Base-by-base conservation (phyloP, 1,284 basidiomycete genomes). In the Trichosporon faecale region DNA sequence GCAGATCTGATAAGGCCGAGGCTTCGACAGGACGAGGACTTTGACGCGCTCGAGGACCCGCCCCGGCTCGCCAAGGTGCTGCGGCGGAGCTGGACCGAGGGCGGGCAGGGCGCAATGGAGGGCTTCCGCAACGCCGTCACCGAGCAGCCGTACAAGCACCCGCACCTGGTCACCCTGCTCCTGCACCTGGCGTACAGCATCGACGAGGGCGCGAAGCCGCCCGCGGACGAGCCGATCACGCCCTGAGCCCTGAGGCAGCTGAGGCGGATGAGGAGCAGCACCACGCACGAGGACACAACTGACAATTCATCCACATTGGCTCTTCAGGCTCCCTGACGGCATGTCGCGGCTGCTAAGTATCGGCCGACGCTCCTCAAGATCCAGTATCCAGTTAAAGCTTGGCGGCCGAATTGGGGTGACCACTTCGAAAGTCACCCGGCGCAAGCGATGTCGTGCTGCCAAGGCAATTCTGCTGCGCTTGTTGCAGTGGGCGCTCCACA, bases 121-220 rank as follows among this genome's bases (percentile, higher is more conserved):
- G 90, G 89, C 6, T 88, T 94, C 81, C 88, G 91, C 68, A 86
- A 90, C 82, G 91, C 90, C 31, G 88, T 95, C 64, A 93, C 91
- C 0, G 93, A 97, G 82, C 90, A 95, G 76, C 94, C 94, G 0
- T 94, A 89, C 85, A 98, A 98, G 85, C 91, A 92, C 64, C 91
- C 92, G 0, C 91, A 90, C 79, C 94, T 94, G 82, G 92, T 91
- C 12, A 88, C 91, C 11, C 84, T 96, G n/a, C 86, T 96, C 40
- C 87, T 90, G 37, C 84, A 89, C 52, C 85, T 96, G 29, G 66
- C 88, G 88, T 77, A 88, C 89, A 66, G 66, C 64, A 66, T 66
- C 27, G 72, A 81, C 80, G 35, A 73, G 78, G 27, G 78, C 77
- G 64, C 40, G 65, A 68, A 49, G 44, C 25, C 29, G 25, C 57